phyloP scores from a whole-genome alignment of 108 stramenopile genomes.

The Stephanodiscus triporus region DNA sequence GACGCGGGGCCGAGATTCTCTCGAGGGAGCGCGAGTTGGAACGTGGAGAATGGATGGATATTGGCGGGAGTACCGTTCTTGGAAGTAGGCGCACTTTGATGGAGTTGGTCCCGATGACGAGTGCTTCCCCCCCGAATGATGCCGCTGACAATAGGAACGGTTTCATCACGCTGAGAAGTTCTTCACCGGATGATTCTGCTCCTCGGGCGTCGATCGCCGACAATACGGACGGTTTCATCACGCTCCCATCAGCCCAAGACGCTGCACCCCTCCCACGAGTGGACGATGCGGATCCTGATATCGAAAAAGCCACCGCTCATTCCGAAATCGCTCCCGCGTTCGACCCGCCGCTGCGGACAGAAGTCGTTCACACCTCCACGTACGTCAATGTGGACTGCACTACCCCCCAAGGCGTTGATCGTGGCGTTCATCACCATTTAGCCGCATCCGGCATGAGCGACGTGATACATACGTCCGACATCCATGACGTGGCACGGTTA shows the following conservation, averaged over 20 bases:
- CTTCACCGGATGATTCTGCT: background rate
- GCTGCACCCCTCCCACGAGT: too few species aligned
- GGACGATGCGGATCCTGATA: too few species aligned
- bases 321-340: background rate
- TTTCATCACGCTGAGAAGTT: background rate
- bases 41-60: background rate
- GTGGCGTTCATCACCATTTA: slow-evolving; percentile 21
- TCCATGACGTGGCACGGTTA: slow-evolving; percentile 10
- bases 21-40: slow-evolving; percentile 1
- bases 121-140: background rate
- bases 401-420: slow-evolving; percentile 24
- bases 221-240: background rate
- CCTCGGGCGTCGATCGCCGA: background rate
- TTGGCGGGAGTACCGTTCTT: background rate
- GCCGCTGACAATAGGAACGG: background rate
- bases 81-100: background rate
- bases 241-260: background rate
- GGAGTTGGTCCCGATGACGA: background rate
- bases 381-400: slow-evolving; percentile 40
- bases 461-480: slow-evolving; percentile 17
- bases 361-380: slow-evolving; percentile 16
- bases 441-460: slow-evolving; percentile 30
- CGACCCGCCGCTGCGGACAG: slow-evolving; percentile 27
- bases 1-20: slow-evolving; percentile 8
- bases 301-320: too few species aligned